These are phyloP conservation scores for Pseudozyma flocculosa DNA, from an alignment of 1,284 basidiomycete genomes.

Conservation along the genomic window DNA sequence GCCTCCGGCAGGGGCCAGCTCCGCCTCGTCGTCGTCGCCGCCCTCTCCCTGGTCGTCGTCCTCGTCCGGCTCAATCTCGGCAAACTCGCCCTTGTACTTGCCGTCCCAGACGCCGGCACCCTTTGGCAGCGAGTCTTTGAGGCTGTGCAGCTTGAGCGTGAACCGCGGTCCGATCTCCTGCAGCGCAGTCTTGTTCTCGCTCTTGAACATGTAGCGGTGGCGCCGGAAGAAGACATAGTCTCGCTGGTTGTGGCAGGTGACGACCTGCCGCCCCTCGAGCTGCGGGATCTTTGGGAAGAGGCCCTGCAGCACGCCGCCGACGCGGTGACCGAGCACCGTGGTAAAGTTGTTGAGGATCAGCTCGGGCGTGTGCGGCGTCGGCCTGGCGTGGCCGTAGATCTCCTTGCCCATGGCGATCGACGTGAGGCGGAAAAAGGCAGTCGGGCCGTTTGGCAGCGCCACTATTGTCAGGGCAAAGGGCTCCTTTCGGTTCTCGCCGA, in stretches of 20 bases:
- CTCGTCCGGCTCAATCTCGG: conserved; percentile 47
- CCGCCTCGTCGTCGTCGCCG: conserved; percentile 4
- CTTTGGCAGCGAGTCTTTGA: conserved; percentile 82
- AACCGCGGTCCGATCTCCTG: conserved; percentile 99
- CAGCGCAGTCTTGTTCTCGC: conserved; percentile 74
- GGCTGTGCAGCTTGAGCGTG: conserved; percentile 85
- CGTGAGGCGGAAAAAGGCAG: conserved; percentile 92
- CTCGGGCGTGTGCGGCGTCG: conserved; percentile 91
- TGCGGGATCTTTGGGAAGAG: conserved; percentile 93
- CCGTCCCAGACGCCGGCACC: conserved; percentile 66
- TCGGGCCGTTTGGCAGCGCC: conserved; percentile 86
- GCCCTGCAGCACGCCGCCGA: conserved; percentile 91
- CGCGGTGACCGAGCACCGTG: conserved; percentile 86
- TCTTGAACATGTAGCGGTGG: conserved; percentile 92
- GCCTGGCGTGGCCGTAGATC: conserved; percentile 82
- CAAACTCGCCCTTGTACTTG: conserved; percentile 58
- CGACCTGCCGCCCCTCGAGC: conserved; percentile 94
- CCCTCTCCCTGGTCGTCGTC: conserved; percentile 30
- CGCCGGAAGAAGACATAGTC: conserved; percentile 97
- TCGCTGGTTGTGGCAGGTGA: conserved; percentile 94
- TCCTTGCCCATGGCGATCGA: conserved; percentile 81
- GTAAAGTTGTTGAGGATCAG: conserved; percentile 94
- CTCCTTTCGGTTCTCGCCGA: conserved; percentile 79
- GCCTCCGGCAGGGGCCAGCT: conserved; percentile 1
- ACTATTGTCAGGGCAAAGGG: conserved; percentile 88